Conservation (phyloP, 495 filamentous ascomycete genomes). For the Rhypophila decipiens region DNA sequence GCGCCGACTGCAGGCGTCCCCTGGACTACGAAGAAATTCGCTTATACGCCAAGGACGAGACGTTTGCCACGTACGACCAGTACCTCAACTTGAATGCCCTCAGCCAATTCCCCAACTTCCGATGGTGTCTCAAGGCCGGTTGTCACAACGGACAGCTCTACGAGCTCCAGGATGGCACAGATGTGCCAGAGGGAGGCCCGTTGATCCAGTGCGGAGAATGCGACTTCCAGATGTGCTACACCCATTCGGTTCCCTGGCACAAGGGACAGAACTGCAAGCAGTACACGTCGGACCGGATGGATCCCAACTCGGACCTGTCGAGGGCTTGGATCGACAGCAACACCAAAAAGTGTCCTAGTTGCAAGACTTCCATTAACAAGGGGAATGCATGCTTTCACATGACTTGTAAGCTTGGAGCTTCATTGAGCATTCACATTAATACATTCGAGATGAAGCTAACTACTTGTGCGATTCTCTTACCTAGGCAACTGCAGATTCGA, state of each 20-base stretch:
- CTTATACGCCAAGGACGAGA: neutral
- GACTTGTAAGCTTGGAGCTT: conserved; percentile 1
- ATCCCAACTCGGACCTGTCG: neutral
- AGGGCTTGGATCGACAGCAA: neutral
- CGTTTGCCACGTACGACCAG: neutral
- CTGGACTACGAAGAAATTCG: neutral
- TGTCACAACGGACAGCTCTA: conserved; percentile 1
- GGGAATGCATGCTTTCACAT: neutral
- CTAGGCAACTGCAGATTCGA: neutral
- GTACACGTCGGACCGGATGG: neutral
- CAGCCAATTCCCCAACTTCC: neutral
- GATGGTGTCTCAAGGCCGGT: neutral
- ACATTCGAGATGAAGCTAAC: neutral
- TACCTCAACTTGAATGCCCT: neutral
- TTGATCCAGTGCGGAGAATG: neutral
- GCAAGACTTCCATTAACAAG: neutral
- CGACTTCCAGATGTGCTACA: conserved; percentile 1
- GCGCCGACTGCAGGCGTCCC: neutral
- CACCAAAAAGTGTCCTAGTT: neutral
- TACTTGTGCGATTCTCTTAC: neutral
- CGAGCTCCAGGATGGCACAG: neutral
- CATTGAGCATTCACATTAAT: neutral
- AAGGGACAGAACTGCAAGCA: neutral
- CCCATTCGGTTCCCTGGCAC: neutral
- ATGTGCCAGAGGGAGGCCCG: too few species aligned